These are phyloP conservation scores for Aspergillus cejpii DNA, from an alignment of 2,329 filamentous ascomycete species.

Conservation along the genomic window DNA sequence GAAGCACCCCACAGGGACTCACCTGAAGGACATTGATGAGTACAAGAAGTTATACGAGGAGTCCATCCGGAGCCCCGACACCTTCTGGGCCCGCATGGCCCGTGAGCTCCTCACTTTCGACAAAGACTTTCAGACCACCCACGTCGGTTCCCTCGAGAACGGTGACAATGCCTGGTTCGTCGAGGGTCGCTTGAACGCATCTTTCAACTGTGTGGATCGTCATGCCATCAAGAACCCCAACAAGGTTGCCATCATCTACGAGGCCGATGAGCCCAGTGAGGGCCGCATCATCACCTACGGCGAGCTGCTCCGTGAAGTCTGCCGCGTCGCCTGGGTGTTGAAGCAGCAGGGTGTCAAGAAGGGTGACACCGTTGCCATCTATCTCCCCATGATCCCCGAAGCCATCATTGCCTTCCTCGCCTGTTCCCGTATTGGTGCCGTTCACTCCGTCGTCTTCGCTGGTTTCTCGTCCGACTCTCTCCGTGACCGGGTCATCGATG, in stretches of 20 bases:
- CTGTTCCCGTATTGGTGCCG: constrained; percentile 82
- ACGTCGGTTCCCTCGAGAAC: constrained; percentile 64
- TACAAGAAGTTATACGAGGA: constrained; percentile 64
- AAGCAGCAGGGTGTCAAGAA: constrained; percentile 96
- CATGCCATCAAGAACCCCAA: constrained; percentile 93
- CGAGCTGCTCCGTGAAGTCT: constrained; percentile 89
- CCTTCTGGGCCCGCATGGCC: constrained; percentile 83
- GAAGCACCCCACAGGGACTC: constrained; percentile 56
- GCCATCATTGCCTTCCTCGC: constrained; percentile 86
- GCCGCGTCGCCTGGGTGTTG: constrained; percentile 74
- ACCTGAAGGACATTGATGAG: constrained; percentile 54
- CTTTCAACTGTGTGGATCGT: constrained; percentile 94
- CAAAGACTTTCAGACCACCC: constrained; percentile 84
- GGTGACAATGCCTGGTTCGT: constrained; percentile 93
- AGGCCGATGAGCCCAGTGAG: constrained; percentile 83
- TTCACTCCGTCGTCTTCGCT: constrained; percentile 96
- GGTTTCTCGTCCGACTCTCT: constrained; percentile 96
- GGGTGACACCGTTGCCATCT: constrained; percentile 94
- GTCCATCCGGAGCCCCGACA: constrained; percentile 80
- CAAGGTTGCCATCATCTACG: constrained; percentile 95
- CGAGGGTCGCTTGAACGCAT: constrained; percentile 88
- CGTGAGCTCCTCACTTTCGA: constrained; percentile 88
- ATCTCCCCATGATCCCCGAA: constrained; percentile 98
- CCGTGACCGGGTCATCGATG: constrained; percentile 88
- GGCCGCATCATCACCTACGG: constrained; percentile 87